These are phyloP conservation scores for Epichloe gansuensis DNA, from an alignment of 2,329 filamentous ascomycete species.

Conservation along the genomic window DNA sequence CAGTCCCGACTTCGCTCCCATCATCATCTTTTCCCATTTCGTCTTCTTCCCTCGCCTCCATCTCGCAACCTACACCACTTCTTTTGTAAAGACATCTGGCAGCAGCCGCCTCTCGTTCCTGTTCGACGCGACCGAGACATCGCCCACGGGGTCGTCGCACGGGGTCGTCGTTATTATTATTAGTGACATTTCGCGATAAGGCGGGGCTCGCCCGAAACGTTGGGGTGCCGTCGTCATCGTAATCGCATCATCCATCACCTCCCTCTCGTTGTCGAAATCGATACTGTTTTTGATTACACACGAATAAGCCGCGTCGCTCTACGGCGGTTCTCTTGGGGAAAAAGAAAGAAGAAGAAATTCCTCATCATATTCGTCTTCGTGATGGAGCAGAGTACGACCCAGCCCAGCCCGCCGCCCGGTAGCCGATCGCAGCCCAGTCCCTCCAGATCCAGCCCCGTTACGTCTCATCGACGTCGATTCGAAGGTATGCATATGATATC, in stretches of 20 bases:
- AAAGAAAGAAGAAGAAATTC: too few species aligned
- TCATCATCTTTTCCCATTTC: not conserved
- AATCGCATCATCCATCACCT: conserved; percentile 2
- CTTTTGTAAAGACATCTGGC: too few species aligned
- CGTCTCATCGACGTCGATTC: conserved; percentile 22
- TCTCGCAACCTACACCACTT: not conserved
- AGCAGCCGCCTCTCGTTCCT: too few species aligned
- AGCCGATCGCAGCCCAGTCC: conserved; percentile 14
- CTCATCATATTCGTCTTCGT: not conserved
- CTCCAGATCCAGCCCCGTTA: conserved; percentile 18
- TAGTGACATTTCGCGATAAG: conserved; percentile 3
- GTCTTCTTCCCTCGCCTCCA: not conserved
- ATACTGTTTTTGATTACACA: not conserved
- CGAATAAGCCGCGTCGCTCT: not conserved
- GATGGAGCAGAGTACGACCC: conserved; percentile 18
- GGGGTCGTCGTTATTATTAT: too few species aligned
- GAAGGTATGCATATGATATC: conserved; percentile 19
- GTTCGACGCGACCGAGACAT: not conserved
- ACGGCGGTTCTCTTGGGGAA: too few species aligned
- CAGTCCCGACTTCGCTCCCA: not conserved
- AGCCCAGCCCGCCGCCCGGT: conserved; percentile 13
- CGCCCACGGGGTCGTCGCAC: not conserved
- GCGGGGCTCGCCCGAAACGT: conserved; percentile 3
- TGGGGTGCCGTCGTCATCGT: not conserved
- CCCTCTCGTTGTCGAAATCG: not conserved